Conservation (phyloP, 2,329 filamentous ascomycete genomes). For the Byssothecium circinans region DNA sequence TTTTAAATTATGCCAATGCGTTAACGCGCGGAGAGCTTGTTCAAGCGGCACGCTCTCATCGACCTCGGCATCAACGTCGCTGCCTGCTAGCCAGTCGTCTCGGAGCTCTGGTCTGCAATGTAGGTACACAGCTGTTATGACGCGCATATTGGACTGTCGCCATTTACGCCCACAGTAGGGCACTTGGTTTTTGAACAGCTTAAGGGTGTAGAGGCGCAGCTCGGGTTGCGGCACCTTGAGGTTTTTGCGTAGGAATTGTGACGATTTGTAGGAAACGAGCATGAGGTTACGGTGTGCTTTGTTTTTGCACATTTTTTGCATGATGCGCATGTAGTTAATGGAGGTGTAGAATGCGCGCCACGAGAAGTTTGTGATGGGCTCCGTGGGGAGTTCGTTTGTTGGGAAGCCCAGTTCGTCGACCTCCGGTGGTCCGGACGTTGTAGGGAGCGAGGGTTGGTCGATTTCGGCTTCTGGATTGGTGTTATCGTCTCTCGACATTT, state of each 20-base stretch:
- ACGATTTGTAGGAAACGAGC: slow-evolving; percentile 93
- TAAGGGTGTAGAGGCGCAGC: slow-evolving; percentile 89
- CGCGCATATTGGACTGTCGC: slow-evolving; percentile 97
- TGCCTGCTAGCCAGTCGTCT: slow-evolving; percentile 92
- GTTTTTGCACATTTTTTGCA: slow-evolving; percentile 96
- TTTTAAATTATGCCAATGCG: slow-evolving; percentile 91
- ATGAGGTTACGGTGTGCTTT: slow-evolving; percentile 94
- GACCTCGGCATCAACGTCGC: slow-evolving; percentile 89
- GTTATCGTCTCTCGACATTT: slow-evolving; percentile 53
- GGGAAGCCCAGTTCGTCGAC: slow-evolving; percentile 90
- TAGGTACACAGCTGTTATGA: slow-evolving; percentile 95
- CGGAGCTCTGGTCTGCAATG: slow-evolving; percentile 89
- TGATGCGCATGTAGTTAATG: slow-evolving; percentile 92
- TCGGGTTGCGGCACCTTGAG: slow-evolving; percentile 87
- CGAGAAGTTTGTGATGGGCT: slow-evolving; percentile 86
- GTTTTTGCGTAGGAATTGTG: slow-evolving; percentile 85
- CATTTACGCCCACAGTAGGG: slow-evolving; percentile 98
- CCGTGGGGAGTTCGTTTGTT: slow-evolving; percentile 66
- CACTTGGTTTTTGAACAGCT: slow-evolving; percentile 98
- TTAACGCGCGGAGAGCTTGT: slow-evolving; percentile 83
- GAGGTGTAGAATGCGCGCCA: slow-evolving; percentile 93
- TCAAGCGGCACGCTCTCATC: slow-evolving; percentile 91
- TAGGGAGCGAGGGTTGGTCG: slow-evolving; percentile 29
- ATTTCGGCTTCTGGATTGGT: slow-evolving; percentile 27
- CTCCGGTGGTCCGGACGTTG: slow-evolving; percentile 47